Evolutionary conservation across 2,329 filamentous ascomycete species (phyloP).

Genomic region (Fusarium circinatum): DNA sequence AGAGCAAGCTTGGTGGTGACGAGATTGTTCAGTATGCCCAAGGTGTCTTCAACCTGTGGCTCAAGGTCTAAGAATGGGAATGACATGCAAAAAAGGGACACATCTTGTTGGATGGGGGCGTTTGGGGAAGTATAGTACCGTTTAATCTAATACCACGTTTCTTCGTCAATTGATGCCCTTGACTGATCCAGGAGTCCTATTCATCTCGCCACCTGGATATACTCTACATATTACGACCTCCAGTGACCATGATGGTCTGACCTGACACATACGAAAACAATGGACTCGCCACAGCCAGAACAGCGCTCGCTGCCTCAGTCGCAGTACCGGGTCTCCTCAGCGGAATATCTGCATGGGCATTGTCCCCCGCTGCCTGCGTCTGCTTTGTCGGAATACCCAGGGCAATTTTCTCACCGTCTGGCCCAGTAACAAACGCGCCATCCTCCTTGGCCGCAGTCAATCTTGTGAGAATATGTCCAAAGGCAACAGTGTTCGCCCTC

Average conservation of each 20-base stretch:
- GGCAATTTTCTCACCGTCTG: constrained; percentile 79
- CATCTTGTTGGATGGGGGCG: constrained; percentile 44
- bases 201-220: not conserved
- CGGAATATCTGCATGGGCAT: constrained; percentile 76
- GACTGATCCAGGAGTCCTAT: not conserved
- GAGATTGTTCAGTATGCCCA: constrained; percentile 98
- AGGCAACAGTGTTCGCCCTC: constrained; percentile 83
- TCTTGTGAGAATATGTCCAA: constrained; percentile 82
- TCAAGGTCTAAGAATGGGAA: constrained; percentile 69
- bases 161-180: constrained; percentile 18
- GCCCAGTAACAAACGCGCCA: constrained; percentile 80
- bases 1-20: constrained; percentile 91
- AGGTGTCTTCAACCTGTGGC: constrained; percentile 80
- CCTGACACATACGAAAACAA: constrained; percentile 86
- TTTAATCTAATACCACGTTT: constrained; percentile 49
- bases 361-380: constrained; percentile 53
- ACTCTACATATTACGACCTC: constrained; percentile 70
- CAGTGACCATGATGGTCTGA: constrained; percentile 88
- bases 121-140: constrained; percentile 46
- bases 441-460: constrained; percentile 87
- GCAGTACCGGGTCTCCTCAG: constrained; percentile 80
- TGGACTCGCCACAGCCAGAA: constrained; percentile 83
- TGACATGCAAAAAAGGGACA: constrained; percentile 38
- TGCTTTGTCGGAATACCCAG: constrained; percentile 77
- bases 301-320: constrained; percentile 80